These are phyloP conservation scores for Fusarium chuoi DNA, from an alignment of 2,329 filamentous ascomycete species.

Conservation along the genomic window DNA sequence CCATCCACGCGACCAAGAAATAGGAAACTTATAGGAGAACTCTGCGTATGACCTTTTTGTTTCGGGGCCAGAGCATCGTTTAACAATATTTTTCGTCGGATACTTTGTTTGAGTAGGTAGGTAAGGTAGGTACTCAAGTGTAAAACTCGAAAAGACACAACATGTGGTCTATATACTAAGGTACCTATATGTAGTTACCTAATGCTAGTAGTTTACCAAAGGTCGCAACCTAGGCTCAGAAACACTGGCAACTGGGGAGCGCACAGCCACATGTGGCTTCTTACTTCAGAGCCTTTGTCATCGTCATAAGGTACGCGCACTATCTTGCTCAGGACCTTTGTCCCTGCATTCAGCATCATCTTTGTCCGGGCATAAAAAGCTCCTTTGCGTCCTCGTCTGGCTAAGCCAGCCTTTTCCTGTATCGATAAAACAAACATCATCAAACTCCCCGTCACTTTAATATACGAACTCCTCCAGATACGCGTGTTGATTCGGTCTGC, in stretches of 20 bases:
- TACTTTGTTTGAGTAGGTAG: neutral
- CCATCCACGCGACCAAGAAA: neutral
- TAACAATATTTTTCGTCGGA: neutral
- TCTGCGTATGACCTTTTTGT: neutral
- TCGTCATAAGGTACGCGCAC: constrained; percentile 37
- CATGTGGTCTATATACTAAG: too few species aligned
- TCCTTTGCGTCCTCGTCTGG: neutral
- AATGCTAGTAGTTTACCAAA: neutral
- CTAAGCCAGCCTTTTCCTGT: neutral
- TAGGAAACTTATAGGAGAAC: neutral
- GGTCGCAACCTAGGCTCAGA: neutral
- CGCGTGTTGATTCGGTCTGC: neutral
- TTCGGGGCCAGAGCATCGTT: neutral
- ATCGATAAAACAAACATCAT: neutral
- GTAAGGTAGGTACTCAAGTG: neutral
- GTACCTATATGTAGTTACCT: neutral
- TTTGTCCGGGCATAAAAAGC: constrained; percentile 20
- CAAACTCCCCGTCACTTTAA: neutral
- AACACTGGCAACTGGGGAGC: neutral
- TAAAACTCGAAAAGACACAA: neutral
- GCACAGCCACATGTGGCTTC: constrained; percentile 35
- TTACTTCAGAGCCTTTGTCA: constrained; percentile 39
- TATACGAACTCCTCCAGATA: neutral
- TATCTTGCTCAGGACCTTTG: constrained; percentile 22
- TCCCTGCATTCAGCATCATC: constrained; percentile 25